Evolutionary conservation across 2,329 filamentous ascomycete species (phyloP).

Genomic region (Penicillium fuscoglaucum): DNA sequence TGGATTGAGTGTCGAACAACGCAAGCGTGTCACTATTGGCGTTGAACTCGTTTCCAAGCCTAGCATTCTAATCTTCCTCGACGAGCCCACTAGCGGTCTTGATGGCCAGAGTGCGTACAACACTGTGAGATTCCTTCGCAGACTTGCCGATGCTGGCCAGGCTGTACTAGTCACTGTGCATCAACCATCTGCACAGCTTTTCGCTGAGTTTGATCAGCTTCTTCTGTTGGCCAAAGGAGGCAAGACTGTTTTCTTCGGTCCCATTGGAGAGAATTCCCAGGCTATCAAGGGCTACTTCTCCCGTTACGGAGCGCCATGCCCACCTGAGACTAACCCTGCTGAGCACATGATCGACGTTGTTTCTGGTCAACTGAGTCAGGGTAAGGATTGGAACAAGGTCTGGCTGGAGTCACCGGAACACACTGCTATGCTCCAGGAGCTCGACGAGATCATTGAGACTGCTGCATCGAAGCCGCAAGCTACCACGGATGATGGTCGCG

Average conservation of each 20-base stretch:
- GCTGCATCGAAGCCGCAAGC: slow-evolving; percentile 45
- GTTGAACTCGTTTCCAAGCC: slow-evolving; percentile 71
- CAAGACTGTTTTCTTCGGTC: slow-evolving; percentile 71
- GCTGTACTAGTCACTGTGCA: slow-evolving; percentile 72
- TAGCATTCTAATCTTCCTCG: slow-evolving; percentile 65
- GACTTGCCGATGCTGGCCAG: slow-evolving; percentile 63
- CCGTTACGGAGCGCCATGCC: slow-evolving; percentile 63
- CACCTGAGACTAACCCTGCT: slow-evolving; percentile 60
- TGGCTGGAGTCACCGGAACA: slow-evolving; percentile 67
- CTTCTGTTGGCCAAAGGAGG: slow-evolving; percentile 65
- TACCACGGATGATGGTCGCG: slow-evolving; percentile 47
- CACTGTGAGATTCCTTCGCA: slow-evolving; percentile 66
- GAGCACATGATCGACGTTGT: slow-evolving; percentile 57
- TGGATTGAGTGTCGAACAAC: slow-evolving; percentile 62
- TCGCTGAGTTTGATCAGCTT: slow-evolving; percentile 70
- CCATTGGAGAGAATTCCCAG: slow-evolving; percentile 63
- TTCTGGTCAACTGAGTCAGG: slow-evolving; percentile 52
- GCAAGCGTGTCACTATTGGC: slow-evolving; percentile 69
- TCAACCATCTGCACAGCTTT: slow-evolving; percentile 65
- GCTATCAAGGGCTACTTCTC: slow-evolving; percentile 67
- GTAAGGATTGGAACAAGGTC: slow-evolving; percentile 69
- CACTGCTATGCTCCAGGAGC: slow-evolving; percentile 58
- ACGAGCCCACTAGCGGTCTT: slow-evolving; percentile 69
- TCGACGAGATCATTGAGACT: slow-evolving; percentile 60
- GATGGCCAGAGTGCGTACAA: slow-evolving; percentile 67